Percentiles rank a stretch among this genome's conserved stretches.
Evolutionary conservation across 106 monocot genomes (phyloP).

Genomic region (Alisma plantagoaquatica): DNA sequence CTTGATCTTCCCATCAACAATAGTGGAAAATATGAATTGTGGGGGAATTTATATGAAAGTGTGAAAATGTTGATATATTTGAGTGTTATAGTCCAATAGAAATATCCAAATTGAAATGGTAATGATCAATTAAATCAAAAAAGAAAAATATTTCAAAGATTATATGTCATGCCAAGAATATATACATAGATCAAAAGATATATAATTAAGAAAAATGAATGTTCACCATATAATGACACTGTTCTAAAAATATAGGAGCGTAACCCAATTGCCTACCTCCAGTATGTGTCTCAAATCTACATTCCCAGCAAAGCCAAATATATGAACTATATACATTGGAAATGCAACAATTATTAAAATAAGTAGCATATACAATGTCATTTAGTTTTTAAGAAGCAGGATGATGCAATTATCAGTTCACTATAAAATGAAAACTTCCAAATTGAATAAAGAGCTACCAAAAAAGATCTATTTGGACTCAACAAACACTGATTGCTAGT

Average conservation of each 20-base stretch:
- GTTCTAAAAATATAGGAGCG: slow-evolving; percentile 65
- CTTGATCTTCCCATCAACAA: slow-evolving; percentile 91
- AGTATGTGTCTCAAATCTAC: slow-evolving; percentile 73
- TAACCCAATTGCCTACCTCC: slow-evolving; percentile 66
- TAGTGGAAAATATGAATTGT: slow-evolving; percentile 93
- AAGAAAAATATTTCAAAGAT: too few species aligned
- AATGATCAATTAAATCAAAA: background rate
- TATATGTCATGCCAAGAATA: background rate
- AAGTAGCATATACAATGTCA: too few species aligned
- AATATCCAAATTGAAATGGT: too few species aligned
- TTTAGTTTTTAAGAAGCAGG: too few species aligned
- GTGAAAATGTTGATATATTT: too few species aligned
- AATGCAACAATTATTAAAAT: slow-evolving; percentile 94
- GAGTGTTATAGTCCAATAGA: background rate
- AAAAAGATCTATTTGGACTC: slow-evolving; percentile 92
- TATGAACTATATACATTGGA: slow-evolving; percentile 93
- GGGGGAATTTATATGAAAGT: slow-evolving; percentile 3
- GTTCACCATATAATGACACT: slow-evolving; percentile 61
- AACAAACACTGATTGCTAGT: slow-evolving; percentile 92
- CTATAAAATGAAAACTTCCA: too few species aligned
- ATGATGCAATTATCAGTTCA: too few species aligned
- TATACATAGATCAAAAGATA: background rate
- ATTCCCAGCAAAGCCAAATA: slow-evolving; percentile 60
- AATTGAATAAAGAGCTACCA: too few species aligned
- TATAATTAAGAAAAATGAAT: slow-evolving; percentile 67